Conservation (phyloP, 768 basidiomycete species). For the Pleurotus salmoneostramineus region DNA sequence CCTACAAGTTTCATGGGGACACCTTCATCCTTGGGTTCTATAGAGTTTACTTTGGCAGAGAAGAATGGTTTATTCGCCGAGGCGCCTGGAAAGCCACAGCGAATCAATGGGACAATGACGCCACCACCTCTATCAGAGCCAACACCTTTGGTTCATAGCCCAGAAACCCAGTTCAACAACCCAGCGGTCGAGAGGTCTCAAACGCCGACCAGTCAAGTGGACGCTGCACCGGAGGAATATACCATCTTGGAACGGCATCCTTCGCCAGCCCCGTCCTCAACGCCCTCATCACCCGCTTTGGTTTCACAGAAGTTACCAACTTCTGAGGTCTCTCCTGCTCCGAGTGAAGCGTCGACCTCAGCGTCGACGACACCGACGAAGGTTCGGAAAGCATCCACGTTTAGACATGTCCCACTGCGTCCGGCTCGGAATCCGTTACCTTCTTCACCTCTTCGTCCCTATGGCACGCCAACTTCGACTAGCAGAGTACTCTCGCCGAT, state of each 20-base stretch:
- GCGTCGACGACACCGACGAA: conserved; percentile 13
- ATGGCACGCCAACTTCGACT: conserved; percentile 17
- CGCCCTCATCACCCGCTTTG: conserved; percentile 6
- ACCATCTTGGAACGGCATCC: neutral
- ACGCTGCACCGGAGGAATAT: too few species aligned
- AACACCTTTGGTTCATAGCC: conserved; percentile 8
- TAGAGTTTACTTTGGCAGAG: conserved; percentile 4
- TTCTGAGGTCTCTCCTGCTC: conserved; percentile 9
- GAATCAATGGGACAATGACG: neutral
- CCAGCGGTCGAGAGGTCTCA: too few species aligned
- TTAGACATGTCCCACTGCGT: conserved; percentile 40
- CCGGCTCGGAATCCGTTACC: conserved; percentile 28
- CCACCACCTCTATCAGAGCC: neutral
- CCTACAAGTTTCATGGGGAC: conserved; percentile 20
- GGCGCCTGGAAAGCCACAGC: neutral
- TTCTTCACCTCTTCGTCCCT: conserved; percentile 26
- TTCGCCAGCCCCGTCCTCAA: conserved; percentile 29
- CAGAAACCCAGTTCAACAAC: conserved; percentile 11
- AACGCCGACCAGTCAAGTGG: too few species aligned
- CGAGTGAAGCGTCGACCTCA: conserved; percentile 9
- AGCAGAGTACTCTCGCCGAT: conserved; percentile 13
- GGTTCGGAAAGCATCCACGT: neutral
- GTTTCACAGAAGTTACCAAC: conserved; percentile 2
- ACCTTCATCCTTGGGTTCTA: conserved; percentile 19
- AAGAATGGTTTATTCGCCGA: neutral